A percentile compares a stretch with the other conserved stretches of the same genome.
Conservation (phyloP, 495 filamentous ascomycete species). For the Penicillium lagena region DNA sequence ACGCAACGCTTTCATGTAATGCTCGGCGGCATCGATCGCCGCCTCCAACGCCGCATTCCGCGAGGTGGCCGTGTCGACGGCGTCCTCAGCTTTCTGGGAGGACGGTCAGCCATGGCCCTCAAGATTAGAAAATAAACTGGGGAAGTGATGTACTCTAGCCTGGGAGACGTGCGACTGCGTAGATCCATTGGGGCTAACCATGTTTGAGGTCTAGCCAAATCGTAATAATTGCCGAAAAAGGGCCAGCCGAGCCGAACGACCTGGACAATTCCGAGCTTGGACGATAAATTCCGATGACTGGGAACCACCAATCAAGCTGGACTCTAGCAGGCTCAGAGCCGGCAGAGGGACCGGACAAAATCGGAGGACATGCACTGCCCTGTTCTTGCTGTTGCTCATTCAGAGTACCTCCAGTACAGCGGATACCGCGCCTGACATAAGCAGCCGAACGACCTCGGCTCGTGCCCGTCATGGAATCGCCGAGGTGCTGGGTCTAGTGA, state of each 20-base stretch:
- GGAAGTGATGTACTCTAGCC: slow-evolving; percentile 13
- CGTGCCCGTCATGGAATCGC: slow-evolving; percentile 26
- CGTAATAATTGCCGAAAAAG: too few relatives aligned
- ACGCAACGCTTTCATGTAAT: slow-evolving; percentile 67
- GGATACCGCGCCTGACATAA: background rate
- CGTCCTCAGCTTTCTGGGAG: slow-evolving; percentile 54
- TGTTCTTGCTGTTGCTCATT: too few relatives aligned
- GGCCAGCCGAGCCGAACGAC: too few relatives aligned
- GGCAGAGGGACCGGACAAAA: background rate
- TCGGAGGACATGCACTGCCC: too few relatives aligned
- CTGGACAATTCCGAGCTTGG: too few relatives aligned
- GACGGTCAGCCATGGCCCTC: slow-evolving; percentile 7
- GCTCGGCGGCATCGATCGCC: slow-evolving; percentile 67
- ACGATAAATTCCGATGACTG: too few relatives aligned
- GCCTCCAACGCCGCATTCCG: slow-evolving; percentile 64
- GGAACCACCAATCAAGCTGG: background rate
- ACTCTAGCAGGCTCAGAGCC: background rate
- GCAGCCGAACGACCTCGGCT: slow-evolving; percentile 30
- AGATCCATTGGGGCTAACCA: slow-evolving; percentile 23
- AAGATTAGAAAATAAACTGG: background rate
- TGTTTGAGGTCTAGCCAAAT: slow-evolving; percentile 8
- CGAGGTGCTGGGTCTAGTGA: slow-evolving; percentile 22
- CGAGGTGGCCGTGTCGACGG: slow-evolving; percentile 46
- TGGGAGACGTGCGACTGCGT: slow-evolving; percentile 19
- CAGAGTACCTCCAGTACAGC: too few relatives aligned